Percentiles rank a stretch among this genome's conserved stretches.
Conservation (phyloP, 2,329 filamentous ascomycete genomes). For the Esteya vermicola region DNA sequence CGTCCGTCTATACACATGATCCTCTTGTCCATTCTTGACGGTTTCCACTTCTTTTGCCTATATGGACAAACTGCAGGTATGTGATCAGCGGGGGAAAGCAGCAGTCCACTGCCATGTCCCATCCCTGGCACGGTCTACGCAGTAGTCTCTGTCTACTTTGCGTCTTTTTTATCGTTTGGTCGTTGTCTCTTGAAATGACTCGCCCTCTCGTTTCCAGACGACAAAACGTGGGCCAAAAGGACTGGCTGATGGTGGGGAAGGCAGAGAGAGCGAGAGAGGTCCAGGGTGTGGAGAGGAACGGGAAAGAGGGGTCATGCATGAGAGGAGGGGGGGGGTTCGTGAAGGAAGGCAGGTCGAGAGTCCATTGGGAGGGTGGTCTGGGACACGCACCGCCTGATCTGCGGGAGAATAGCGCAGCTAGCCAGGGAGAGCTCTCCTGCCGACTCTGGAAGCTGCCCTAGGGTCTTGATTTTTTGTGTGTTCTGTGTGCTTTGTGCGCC, state of each 20-base stretch:
- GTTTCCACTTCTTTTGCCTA: no score
- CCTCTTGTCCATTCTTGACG: no score
- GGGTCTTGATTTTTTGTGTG: no score
- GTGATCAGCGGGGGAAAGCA: no score
- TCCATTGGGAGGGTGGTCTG: not conserved
- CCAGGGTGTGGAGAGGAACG: not conserved
- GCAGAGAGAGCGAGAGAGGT: not conserved
- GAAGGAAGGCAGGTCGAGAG: not conserved
- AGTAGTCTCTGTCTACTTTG: no score
- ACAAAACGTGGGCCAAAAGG: slow-evolving; percentile 24
- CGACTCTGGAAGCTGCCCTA: no score
- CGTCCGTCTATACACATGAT: no score
- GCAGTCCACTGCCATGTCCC: no score
- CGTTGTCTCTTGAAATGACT: no score
- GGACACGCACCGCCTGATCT: not conserved
- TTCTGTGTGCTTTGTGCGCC: not conserved
- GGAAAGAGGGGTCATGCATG: not conserved
- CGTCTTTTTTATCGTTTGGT: no score
- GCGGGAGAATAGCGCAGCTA: not conserved
- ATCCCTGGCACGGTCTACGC: no score
- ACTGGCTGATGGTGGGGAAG: slow-evolving; percentile 14
- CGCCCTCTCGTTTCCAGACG: slow-evolving; percentile 17
- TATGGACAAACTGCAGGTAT: no score
- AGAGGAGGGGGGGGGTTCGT: not conserved
- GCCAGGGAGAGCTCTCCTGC: not conserved